Evolutionary conservation across 1,284 basidiomycete species (phyloP).

Genomic region (Trichosporon inkin): DNA sequence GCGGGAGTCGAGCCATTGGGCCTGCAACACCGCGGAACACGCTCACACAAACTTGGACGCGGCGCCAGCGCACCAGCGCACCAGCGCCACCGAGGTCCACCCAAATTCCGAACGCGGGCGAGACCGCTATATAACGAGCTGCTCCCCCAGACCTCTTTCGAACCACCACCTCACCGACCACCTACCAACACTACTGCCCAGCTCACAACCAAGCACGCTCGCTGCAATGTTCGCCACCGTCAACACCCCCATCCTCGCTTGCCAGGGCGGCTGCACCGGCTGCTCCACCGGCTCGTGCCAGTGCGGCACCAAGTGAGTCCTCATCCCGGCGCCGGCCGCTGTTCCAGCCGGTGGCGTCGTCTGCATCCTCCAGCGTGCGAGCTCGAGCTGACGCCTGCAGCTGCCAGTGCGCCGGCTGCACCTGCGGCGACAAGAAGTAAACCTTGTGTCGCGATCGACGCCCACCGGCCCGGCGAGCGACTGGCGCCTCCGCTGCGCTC

Average conservation of each 20-base stretch:
- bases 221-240: conserved; percentile 5
- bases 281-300: conserved; percentile 3
- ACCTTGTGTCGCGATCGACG: neutral
- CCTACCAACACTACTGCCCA: neutral
- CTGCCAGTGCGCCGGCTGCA: conserved; percentile 1
- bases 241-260: conserved; percentile 1
- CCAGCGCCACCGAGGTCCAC: neutral
- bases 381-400: neutral
- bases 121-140: neutral
- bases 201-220: neutral
- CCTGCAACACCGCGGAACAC: neutral
- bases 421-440: conserved; percentile 6
- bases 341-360: neutral
- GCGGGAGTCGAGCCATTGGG: neutral
- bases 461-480: too few relatives aligned
- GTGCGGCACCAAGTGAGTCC: conserved; percentile 5
- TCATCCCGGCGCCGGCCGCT: too few relatives aligned
- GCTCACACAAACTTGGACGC: neutral
- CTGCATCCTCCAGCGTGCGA: neutral
- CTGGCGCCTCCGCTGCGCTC: too few relatives aligned
- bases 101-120: neutral
- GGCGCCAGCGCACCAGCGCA: too few relatives aligned
- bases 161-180: too few relatives aligned
- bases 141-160: neutral
- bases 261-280: conserved; percentile 5